Evolutionary conservation across 352 stramenopile genomes (phyloP).

Genomic region (Ophiocytium majus): DNA sequence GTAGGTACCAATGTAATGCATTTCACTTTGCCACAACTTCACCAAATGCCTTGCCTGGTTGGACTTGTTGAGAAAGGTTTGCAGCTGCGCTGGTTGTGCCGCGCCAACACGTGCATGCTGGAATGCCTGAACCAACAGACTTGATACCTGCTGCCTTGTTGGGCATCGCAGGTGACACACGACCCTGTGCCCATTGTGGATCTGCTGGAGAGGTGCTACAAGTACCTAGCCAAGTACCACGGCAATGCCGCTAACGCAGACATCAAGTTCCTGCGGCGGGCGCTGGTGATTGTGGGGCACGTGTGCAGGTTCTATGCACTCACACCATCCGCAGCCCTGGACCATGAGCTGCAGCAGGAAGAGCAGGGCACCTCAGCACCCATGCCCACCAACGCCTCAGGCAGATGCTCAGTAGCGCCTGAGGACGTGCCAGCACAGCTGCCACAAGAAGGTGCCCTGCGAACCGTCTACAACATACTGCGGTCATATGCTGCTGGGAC

Average conservation of each 20-base stretch:
- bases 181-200: conserved; percentile 27
- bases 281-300: conserved; percentile 49
- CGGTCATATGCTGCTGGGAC: not conserved
- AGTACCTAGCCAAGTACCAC: conserved; percentile 30
- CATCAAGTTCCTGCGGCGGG: conserved; percentile 38
- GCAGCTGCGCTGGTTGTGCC: too few relatives aligned
- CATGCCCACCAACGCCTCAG: not conserved
- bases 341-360: conserved; percentile 16
- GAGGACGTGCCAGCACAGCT: not conserved
- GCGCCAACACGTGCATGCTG: too few relatives aligned
- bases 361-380: conserved; percentile 3
- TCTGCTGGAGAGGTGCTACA: conserved; percentile 44
- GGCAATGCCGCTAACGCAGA: not conserved
- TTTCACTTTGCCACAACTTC: too few relatives aligned
- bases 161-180: conserved; percentile 31
- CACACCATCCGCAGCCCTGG: not conserved
- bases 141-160: not conserved
- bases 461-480: conserved; percentile 13
- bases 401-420: too few relatives aligned
- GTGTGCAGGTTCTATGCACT: conserved; percentile 50
- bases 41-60: too few relatives aligned
- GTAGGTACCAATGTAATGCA: too few relatives aligned
- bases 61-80: too few relatives aligned
- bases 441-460: conserved; percentile 4
- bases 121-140: too few relatives aligned